Evolutionary conservation across 1,284 basidiomycete genomes (phyloP), one percentile per base, ranked within the genome.

Genomic region (Trametes pubescens): DNA sequence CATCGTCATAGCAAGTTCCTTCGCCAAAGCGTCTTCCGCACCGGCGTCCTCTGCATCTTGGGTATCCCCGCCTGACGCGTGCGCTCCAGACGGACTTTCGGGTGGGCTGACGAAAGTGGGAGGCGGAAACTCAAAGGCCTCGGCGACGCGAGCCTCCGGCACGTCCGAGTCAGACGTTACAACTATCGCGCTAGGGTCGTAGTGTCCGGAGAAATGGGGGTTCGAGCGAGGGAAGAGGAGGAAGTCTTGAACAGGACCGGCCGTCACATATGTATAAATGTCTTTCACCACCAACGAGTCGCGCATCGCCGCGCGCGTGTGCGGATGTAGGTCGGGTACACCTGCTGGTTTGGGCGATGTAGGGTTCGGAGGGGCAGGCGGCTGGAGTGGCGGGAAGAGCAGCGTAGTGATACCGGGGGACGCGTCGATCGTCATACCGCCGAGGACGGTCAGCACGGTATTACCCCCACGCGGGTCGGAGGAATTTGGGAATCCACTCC

Each of bases 381-480:
- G 87, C 65, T 86, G 83, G 72, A 93, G 92, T 2, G 90, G 80
- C 9, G 93, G 92, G 44, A 97, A 80, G 69, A 89, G 87, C 44
- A 92, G 79, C 18, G 89, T 81, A 40, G 87, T 91, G 58, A 96
- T 76, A 7, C 93, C 93, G 0, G 86, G 79, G 8, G 84, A 78
- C 53, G 91, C 86, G 44, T 79, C 80, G 1, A 78, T 72, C 29
- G 81, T 75, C 46, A 89, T 81, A 1, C 95, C 95, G 18, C 95
- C 95, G 16, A 98, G 82, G 8, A 97, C 82, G 0, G 92, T 84
- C 13, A 98, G 78, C 1, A 87, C 81, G 0, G 92, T 93, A 51
- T 88, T 85, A 4, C 90, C 90, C 38, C 86, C 85, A 59, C 86
- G 80, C 16, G 86, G 83, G 76, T 89, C 87, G 4, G 80, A 74